Base-by-base conservation (phyloP, 306 rosid genomes). In the Alnus rubra region DNA sequence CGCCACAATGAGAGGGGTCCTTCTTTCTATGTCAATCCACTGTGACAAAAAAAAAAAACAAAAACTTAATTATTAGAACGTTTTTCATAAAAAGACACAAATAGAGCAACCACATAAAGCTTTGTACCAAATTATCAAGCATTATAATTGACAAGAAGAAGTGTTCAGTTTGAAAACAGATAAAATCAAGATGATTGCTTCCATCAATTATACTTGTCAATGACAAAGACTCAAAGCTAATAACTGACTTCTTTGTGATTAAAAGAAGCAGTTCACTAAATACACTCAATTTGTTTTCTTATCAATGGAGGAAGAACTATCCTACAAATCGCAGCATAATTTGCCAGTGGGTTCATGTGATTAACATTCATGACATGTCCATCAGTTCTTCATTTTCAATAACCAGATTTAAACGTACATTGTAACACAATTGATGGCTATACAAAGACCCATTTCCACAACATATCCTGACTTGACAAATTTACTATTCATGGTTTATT, bases 1-100 rank as follows among this genome's bases (percentile, higher is more conserved):
- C 9, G 86, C 83, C 71, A 74, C 16, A 8, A 80, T 80, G 19
- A 80, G 70, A 23, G 82, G 76, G 54, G 73, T 78, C 14, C 68
- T 80, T 68, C 72, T 84, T 33, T 80, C 67, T 13, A 14, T 35
- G 67, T 80, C 73, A 9, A 68, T 48, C 81, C 78, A 69, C 83
- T 49, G 55, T 53, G 35, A 71, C 72, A 4, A 48, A 47, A 35
- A 69, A 77, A 30, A 23, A 23, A 23, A 23, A 23, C 28, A 23
- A 23, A 23, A 71, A 7, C 13, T 1, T 2, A 2, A 14, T 9
- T 28, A 10, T 59, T 37, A 28, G 15, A 51, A 33, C 67, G 3
- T 35, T 37, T 47, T 67, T 23, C 15, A 58, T 19, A 68, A 30
- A 71, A 82, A 69, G 2, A 4, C 2, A 64, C 28, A 23, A 23